Base-by-base conservation (phyloP, 345 rosid species). In the Lepidium didymum region DNA sequence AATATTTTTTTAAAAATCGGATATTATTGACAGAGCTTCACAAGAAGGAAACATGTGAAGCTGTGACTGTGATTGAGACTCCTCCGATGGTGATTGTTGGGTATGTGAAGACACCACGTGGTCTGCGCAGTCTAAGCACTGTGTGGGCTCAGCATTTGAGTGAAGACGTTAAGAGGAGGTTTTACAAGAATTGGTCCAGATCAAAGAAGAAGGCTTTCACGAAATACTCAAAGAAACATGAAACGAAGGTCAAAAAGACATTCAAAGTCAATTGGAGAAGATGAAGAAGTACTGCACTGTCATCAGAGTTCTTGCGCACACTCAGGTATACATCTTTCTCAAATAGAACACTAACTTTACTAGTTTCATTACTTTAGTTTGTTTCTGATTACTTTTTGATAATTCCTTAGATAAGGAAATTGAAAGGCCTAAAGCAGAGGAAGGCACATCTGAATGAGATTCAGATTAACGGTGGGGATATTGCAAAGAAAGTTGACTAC, bases 1-100 rank as follows among this genome's bases (percentile, higher is more conserved):
- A n/a, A n/a, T n/a, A n/a, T n/a, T n/a, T n/a, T n/a, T n/a, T n/a
- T n/a, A n/a, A n/a, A n/a, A n/a, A n/a, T n/a, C n/a, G n/a, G n/a
- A n/a, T n/a, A n/a, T n/a, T n/a, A n/a, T n/a, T n/a, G 37, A 0
- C 69, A 85, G 89, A 90, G 82, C 97, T 92, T 10, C 98, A 93
- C 86, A 88, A 92, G 87, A 90, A 90, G 80, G 97, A 92, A 81
- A 85, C 98, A 2, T 88, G 94, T 69, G 97, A 92, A 72, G 89
- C 92, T 10, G 96, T 92, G 29, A 90, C 98, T 9, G 52, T 92
- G 8, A 67, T 90, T 40, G 97, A 90, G 72, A 86, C 96, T 23
- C 98, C 98, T n/a, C 97, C 98, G 8, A 77, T 92, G 82, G 91
- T 92, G 4, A 80, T 90, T 47, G 93, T 88, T 64, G 98, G 98